Conservation (phyloP, 2,329 filamentous ascomycete species). For the Volutella citrinella region DNA sequence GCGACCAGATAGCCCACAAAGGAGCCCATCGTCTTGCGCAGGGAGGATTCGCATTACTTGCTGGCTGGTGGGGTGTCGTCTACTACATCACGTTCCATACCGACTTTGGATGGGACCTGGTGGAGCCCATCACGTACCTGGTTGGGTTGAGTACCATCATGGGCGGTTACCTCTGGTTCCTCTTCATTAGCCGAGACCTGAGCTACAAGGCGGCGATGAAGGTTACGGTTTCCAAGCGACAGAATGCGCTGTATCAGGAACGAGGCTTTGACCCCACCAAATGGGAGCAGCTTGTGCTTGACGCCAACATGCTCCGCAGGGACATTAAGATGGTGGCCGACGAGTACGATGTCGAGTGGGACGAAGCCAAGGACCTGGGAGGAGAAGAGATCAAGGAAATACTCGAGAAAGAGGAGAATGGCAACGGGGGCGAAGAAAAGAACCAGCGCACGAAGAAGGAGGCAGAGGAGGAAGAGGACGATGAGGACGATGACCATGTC, state of each 20-base stretch:
- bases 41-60: constrained; percentile 70
- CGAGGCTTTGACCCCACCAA: constrained; percentile 71
- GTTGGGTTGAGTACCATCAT: constrained; percentile 84
- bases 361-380: constrained; percentile 71
- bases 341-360: constrained; percentile 90
- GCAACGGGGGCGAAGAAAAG: constrained; percentile 31
- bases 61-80: constrained; percentile 78
- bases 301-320: constrained; percentile 71
- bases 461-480: constrained; percentile 37
- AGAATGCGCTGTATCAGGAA: constrained; percentile 71
- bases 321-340: constrained; percentile 79
- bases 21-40: constrained; percentile 77
- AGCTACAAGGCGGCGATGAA: constrained; percentile 85
- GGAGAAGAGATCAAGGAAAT: constrained; percentile 61
- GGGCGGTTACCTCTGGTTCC: constrained; percentile 88
- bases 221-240: constrained; percentile 76
- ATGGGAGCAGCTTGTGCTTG: constrained; percentile 78
- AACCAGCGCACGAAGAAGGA: constrained; percentile 35
- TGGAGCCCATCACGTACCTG: constrained; percentile 88
- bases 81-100: constrained; percentile 72
- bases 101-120: constrained; percentile 82
- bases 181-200: constrained; percentile 88
- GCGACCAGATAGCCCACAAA: constrained; percentile 72
- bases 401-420: constrained; percentile 50
- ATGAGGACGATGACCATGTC: constrained; percentile 29